Conservation (phyloP, 2,329 filamentous ascomycete genomes). For the Cryoendolithus antarcticus region DNA sequence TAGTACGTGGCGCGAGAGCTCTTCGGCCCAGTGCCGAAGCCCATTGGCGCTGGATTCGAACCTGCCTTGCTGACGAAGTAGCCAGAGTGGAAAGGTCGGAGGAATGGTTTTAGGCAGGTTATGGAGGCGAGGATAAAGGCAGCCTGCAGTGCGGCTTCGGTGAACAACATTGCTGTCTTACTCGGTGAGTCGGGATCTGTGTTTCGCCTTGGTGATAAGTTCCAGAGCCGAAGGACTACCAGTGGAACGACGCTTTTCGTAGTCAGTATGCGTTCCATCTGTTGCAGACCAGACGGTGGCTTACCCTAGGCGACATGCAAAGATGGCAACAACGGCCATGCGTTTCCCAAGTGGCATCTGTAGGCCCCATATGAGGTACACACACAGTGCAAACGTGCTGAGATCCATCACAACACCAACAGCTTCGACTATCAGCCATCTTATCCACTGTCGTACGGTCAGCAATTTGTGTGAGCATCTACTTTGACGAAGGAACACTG, state of each 20-base stretch:
- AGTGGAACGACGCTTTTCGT: too few relatives aligned
- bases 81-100: slow-evolving; percentile 2
- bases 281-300: neutral
- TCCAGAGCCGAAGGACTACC: too few relatives aligned
- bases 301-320: slow-evolving; percentile 3
- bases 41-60: too few relatives aligned
- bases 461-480: neutral
- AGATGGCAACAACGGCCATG: slow-evolving; percentile 3
- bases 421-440: slow-evolving; percentile 4
- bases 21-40: too few relatives aligned
- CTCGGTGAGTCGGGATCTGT: too few relatives aligned
- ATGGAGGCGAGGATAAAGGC: slow-evolving; percentile 4
- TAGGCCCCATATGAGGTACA: slow-evolving; percentile 4
- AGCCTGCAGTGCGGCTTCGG: slow-evolving; percentile 1
- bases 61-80: slow-evolving; percentile 29
- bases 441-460: neutral
- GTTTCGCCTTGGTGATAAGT: too few relatives aligned
- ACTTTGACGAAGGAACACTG: neutral
- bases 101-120: slow-evolving; percentile 6
- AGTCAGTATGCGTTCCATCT: too few relatives aligned
- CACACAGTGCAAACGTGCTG: slow-evolving; percentile 1
- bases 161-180: slow-evolving; percentile 1
- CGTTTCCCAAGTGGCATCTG: slow-evolving; percentile 5
- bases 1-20: too few relatives aligned
- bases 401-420: slow-evolving; percentile 3